These are phyloP conservation scores for Cryptococcus sp. DNA, from an alignment of 1,284 basidiomycete species.

Conservation along the genomic window DNA sequence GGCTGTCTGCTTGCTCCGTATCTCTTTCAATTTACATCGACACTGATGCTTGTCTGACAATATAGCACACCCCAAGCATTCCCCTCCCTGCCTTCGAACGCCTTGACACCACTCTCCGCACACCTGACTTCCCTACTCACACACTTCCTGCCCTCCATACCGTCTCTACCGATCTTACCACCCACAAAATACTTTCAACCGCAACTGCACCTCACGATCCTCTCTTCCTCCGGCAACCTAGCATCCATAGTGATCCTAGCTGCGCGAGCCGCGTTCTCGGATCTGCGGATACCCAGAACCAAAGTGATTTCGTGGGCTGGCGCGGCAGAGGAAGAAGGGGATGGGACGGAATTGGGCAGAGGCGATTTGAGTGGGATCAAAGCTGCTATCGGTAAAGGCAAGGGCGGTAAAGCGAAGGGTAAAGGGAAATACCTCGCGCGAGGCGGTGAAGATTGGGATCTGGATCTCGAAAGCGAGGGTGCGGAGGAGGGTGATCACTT, in stretches of 20 bases:
- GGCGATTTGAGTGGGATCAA: constrained; percentile 48
- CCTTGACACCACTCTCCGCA: constrained; percentile 35
- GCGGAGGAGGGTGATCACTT: constrained; percentile 33
- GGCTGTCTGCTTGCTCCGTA: background rate
- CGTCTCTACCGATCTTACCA: constrained; percentile 43
- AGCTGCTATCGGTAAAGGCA: constrained; percentile 43
- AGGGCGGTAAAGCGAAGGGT: constrained; percentile 34
- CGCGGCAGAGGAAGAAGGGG: constrained; percentile 11
- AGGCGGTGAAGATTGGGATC: constrained; percentile 53
- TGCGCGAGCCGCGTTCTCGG: constrained; percentile 45
- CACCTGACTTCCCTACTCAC: constrained; percentile 39
- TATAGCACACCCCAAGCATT: constrained; percentile 50
- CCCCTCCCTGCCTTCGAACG: constrained; percentile 28
- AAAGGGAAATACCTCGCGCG: constrained; percentile 29
- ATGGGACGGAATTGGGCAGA: constrained; percentile 22
- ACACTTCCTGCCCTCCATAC: constrained; percentile 49
- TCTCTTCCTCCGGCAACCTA: constrained; percentile 44
- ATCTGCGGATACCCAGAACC: constrained; percentile 45
- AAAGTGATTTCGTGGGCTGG: constrained; percentile 47
- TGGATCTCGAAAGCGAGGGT: constrained; percentile 34
- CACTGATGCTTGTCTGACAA: constrained; percentile 1
- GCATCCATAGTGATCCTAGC: constrained; percentile 39
- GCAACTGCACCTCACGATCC: constrained; percentile 46
- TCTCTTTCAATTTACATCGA: background rate
- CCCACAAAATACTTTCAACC: constrained; percentile 49